These are phyloP conservation scores for Perkinsus olseni DNA, from an alignment of 169 alveolate genomes.

Conservation along the genomic window DNA sequence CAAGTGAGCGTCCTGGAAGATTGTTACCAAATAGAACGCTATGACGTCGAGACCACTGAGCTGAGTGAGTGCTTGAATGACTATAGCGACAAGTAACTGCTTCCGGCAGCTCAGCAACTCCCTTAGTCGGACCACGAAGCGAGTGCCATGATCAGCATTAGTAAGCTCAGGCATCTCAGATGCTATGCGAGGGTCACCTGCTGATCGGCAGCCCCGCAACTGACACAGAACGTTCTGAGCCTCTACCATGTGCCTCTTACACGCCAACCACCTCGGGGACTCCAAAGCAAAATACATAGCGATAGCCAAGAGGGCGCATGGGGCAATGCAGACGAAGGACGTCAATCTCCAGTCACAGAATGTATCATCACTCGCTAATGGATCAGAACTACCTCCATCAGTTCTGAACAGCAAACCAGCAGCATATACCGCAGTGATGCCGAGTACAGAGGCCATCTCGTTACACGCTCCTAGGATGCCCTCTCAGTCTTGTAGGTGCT, in stretches of 20 bases:
- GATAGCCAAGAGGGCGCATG: background rate
- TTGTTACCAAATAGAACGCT: background rate
- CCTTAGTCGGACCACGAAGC: background rate
- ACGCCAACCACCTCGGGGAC: background rate
- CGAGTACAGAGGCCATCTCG: background rate
- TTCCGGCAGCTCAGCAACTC: background rate
- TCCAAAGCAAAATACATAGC: background rate
- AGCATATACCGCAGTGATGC: background rate
- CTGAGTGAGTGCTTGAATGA: background rate
- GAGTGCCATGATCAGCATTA: background rate
- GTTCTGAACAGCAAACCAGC: background rate
- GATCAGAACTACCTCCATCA: background rate
- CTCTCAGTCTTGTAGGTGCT: background rate
- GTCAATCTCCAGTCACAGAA: background rate
- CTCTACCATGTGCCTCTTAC: background rate
- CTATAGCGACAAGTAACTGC: background rate
- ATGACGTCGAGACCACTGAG: background rate
- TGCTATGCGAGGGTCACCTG: background rate
- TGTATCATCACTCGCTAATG: background rate
- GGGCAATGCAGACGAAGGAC: background rate
- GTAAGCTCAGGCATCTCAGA: background rate
- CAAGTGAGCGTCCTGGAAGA: background rate
- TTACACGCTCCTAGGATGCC: background rate
- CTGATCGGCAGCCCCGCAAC: background rate
- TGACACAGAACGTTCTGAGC: background rate